Base-by-base conservation (phyloP, 306 rosid genomes). In the Boehmeria nivea region DNA sequence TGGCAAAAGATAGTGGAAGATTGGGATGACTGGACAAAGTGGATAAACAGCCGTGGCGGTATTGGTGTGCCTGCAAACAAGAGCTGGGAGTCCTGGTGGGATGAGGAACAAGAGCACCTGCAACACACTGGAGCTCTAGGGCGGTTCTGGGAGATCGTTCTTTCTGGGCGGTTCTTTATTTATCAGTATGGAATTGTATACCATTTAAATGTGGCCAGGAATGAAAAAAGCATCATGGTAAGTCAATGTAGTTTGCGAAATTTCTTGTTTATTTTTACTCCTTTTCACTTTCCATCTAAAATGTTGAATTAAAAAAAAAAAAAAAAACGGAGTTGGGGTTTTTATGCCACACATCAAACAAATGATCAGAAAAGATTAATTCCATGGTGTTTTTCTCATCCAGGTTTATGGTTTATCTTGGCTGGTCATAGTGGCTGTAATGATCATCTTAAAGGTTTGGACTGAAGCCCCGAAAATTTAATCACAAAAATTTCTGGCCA, bases 21-120 rank as follows among this genome's bases (percentile, higher is more conserved):
- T 75, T 84, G 84, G 86, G 96, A 87, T 66, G 99, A 91, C 76
- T 87, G 96, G 99, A 39, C 76, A 14, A 91, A 91, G 76, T 91
- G 99, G 99, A 91, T 84, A 43, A 82, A 57, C 58, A 84, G 67
- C 67, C 86, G 76, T 28, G 99, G 96, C 18, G 99, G 96, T 54
- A 78, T 91, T 53, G 99, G 99, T 72, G 96, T 91, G 65, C 87
- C 96, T 24, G 76, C 95, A 63, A 81, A 54, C 69, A 91, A 87
- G 80, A 87, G 96, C 71, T 91, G 99, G 99, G 99, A 91, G 45
- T 91, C 99, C 2, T 91, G 99, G 99, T 91, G 99, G 99, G 83
- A 81, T 16, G 99, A 91, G 68, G 99, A 91, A 77, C 99, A 91
- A 48, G 99, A 91, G 74, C 99, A 91, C 73, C 75, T 91, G 69